Percentiles rank a stretch among this genome's conserved stretches.
These are phyloP conservation scores for Diaporthe velutina DNA, from an alignment of 2,329 filamentous ascomycete genomes.

Conservation along the genomic window DNA sequence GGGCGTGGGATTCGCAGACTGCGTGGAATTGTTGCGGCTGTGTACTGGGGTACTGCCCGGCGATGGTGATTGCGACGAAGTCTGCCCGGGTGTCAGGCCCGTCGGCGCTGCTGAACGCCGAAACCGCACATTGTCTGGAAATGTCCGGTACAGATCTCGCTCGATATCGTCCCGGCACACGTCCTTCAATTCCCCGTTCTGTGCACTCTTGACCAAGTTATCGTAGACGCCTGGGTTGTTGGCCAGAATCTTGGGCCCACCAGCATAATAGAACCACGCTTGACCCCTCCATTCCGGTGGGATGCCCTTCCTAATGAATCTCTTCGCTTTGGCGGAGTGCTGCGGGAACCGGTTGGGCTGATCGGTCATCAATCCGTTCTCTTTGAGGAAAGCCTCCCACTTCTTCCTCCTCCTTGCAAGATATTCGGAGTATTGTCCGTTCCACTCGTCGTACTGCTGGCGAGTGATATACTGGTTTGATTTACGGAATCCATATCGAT, in stretches of 20 bases:
- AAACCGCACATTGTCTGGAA: slow-evolving; percentile 93
- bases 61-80: slow-evolving; percentile 49
- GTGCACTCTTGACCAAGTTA: slow-evolving; percentile 70
- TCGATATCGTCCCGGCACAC: slow-evolving; percentile 92
- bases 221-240: slow-evolving; percentile 84
- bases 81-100: slow-evolving; percentile 1
- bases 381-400: slow-evolving; percentile 83
- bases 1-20: slow-evolving; percentile 43
- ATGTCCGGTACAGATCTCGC: slow-evolving; percentile 91
- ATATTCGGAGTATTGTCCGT: slow-evolving; percentile 79
- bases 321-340: slow-evolving; percentile 85
- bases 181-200: slow-evolving; percentile 66
- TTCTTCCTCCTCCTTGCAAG: slow-evolving; percentile 82
- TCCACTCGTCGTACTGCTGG: slow-evolving; percentile 87
- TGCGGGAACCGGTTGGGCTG: slow-evolving; percentile 83
- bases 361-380: slow-evolving; percentile 79
- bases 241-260: slow-evolving; percentile 82
- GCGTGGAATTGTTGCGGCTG: slow-evolving; percentile 43
- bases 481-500: slow-evolving; percentile 95
- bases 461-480: slow-evolving; percentile 82
- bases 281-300: slow-evolving; percentile 95
- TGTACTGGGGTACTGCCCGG: slow-evolving; percentile 48
- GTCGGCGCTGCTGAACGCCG: slow-evolving; percentile 66
- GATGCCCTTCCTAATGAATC: slow-evolving; percentile 92
- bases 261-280: slow-evolving; percentile 97